Base-by-base conservation (phyloP, 441 rosid species). In the Melastoma candidum region DNA sequence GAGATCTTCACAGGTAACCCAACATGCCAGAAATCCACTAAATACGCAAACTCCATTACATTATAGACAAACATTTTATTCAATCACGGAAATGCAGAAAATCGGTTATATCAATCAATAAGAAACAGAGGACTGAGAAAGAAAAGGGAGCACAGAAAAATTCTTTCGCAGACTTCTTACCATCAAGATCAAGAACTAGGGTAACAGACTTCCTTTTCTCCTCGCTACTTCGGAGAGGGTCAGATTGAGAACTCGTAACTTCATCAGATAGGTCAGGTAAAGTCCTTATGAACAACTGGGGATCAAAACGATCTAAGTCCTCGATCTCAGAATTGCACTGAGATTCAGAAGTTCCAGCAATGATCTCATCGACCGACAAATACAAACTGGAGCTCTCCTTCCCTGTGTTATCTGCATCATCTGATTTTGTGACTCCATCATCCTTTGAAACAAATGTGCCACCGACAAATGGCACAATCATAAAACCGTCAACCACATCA, bases 121-220 rank as follows among this genome's bases (percentile, higher is more conserved):
- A 46, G n/a, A 2, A 11, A 7, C 43, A 55, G 5, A 13, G 8
- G 22, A 32, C 5, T 12, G 53, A 8, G 8, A 11, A 41, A 58
- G 17, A 12, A 22, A 44, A 17, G 17, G 41, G 41, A 32, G 8
- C 41, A 32, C 8, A 8, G 41, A 32, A 32, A 32, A 48, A 44
- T 56, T 29, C 47, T 26, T 49, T 29, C 7, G 4, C 51, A 53
- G 46, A 12, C 29, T 59, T 17, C 81, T 75, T 87, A 90, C 97
- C 97, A 71, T 90, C 98, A 77, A 90, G 81, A 76, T 90, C 98
- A 68, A 90, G 98, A 53, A 80, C 96, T 53, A 90, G 76, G 44
- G 96, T 90, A 49, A 78, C 68, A 41, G 83, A 56, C 63, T 87
- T 90, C 76, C 74, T 69, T 63, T 69, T 68, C 59, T 61, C 46